phyloP scores from a whole-genome alignment of 2,329 filamentous ascomycete species.

The Verticillium albo-atrum region DNA sequence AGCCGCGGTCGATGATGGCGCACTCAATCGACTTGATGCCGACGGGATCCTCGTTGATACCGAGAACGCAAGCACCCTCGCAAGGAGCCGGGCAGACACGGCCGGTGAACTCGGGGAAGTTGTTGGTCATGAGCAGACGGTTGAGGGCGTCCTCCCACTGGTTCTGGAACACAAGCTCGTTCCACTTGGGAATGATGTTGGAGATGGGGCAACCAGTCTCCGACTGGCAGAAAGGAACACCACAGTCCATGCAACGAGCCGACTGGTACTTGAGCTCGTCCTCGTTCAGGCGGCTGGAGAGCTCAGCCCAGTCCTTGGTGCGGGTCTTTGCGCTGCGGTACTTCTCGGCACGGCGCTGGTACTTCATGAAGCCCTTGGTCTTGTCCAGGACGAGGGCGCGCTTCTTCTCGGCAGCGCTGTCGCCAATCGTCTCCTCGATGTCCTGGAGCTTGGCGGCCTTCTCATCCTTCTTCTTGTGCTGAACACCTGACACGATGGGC shows the following conservation, averaged over 20 bases:
- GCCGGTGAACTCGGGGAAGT: conserved; percentile 97
- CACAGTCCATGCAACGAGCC: conserved; percentile 97
- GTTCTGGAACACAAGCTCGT: conserved; percentile 70
- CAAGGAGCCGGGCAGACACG: conserved; percentile 96
- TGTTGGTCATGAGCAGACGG: conserved; percentile 91
- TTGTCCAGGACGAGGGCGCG: conserved; percentile 92
- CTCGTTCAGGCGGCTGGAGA: conserved; percentile 81
- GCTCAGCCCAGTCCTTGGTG: conserved; percentile 89
- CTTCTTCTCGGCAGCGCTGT: conserved; percentile 83
- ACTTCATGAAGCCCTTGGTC: conserved; percentile 97
- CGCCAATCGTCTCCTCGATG: conserved; percentile 86
- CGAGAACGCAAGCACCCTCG: conserved; percentile 91
- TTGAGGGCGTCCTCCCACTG: conserved; percentile 93
- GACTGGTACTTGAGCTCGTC: conserved; percentile 96
- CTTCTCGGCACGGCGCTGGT: conserved; percentile 87
- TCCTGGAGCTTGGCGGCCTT: conserved; percentile 71
- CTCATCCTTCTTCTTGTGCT: conserved; percentile 62
- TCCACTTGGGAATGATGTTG: conserved; percentile 98
- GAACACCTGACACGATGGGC: conserved; percentile 66
- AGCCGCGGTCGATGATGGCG: conserved; percentile 94
- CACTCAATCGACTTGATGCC: conserved; percentile 99
- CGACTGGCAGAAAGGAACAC: conserved; percentile 96
- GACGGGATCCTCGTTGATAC: conserved; percentile 94
- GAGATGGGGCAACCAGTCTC: conserved; percentile 93
- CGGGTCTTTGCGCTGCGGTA: conserved; percentile 81